Conservation (phyloP, 2,329 filamentous ascomycete species). For the Phialophora verrucosa region DNA sequence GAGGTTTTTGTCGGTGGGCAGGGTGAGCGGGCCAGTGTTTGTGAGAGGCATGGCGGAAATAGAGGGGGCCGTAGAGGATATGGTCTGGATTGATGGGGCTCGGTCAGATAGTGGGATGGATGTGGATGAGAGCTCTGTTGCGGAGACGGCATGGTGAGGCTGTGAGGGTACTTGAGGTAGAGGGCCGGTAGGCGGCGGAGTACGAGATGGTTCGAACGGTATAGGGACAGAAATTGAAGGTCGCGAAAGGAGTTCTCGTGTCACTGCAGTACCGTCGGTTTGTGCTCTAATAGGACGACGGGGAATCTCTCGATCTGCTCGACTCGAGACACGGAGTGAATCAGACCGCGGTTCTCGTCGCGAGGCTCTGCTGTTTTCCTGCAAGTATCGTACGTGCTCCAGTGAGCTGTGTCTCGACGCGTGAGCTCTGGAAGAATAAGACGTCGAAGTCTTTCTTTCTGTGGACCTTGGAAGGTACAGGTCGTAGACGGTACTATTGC, state of each 20-base stretch:
- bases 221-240: constrained; percentile 11
- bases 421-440: constrained; percentile 27
- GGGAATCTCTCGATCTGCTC: constrained; percentile 2
- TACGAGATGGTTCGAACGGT: constrained; percentile 10
- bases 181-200: constrained; percentile 9
- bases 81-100: constrained; percentile 14
- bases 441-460: constrained; percentile 23
- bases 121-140: constrained; percentile 17
- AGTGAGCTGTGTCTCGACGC: constrained; percentile 17
- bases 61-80: constrained; percentile 8
- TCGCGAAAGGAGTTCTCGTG: constrained; percentile 15
- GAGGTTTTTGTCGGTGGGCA: constrained; percentile 45
- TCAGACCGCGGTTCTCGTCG: constrained; percentile 21
- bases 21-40: constrained; percentile 26
- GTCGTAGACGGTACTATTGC: constrained; percentile 32
- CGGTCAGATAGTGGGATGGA: constrained; percentile 5
- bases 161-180: constrained; percentile 3
- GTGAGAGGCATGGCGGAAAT: constrained; percentile 11
- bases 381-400: constrained; percentile 30
- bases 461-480: constrained; percentile 27
- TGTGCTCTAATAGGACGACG: constrained; percentile 10
- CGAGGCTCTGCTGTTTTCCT: constrained; percentile 30
- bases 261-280: not conserved
- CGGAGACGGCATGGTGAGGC: constrained; percentile 18
- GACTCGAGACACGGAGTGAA: constrained; percentile 16